Conservation (phyloP, 2,329 filamentous ascomycete genomes). For the Beauveria sp. region DNA sequence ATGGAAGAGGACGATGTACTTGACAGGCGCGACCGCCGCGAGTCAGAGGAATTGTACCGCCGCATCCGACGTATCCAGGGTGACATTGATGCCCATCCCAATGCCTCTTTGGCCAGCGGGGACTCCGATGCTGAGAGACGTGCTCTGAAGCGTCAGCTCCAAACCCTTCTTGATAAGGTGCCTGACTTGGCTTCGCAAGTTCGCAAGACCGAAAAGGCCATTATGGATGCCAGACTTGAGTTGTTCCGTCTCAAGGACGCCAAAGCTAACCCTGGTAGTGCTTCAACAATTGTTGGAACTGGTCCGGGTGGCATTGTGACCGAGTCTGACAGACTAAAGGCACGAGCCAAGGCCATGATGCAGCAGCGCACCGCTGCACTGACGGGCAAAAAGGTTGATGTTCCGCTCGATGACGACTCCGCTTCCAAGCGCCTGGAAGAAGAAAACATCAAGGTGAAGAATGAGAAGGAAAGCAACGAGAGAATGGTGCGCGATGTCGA, state of each 20-base stretch:
- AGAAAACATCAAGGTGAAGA: slow-evolving; percentile 71
- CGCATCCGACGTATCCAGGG: slow-evolving; percentile 87
- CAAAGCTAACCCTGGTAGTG: slow-evolving; percentile 79
- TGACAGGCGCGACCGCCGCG: slow-evolving; percentile 81
- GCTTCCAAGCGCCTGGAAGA: slow-evolving; percentile 82
- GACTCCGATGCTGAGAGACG: slow-evolving; percentile 87
- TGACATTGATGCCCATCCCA: slow-evolving; percentile 88
- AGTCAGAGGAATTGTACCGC: slow-evolving; percentile 89
- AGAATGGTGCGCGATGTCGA: slow-evolving; percentile 95
- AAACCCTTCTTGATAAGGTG: slow-evolving; percentile 79
- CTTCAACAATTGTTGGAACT: slow-evolving; percentile 78
- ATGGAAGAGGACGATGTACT: slow-evolving; percentile 87
- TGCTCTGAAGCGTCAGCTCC: slow-evolving; percentile 79
- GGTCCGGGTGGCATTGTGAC: slow-evolving; percentile 86
- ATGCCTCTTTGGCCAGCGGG: slow-evolving; percentile 57
- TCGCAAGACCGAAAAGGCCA: slow-evolving; percentile 80
- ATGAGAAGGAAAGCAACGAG: slow-evolving; percentile 89
- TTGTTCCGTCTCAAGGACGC: slow-evolving; percentile 90
- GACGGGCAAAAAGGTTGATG: slow-evolving; percentile 71
- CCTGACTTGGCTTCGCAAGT: slow-evolving; percentile 90
- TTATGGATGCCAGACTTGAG: slow-evolving; percentile 85
- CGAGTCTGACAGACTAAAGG: slow-evolving; percentile 89
- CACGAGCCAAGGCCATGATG: slow-evolving; percentile 96
- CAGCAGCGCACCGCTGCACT: slow-evolving; percentile 91
- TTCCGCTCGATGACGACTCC: slow-evolving; percentile 62